Evolutionary conservation across 306 rosid genomes (phyloP).

Genomic region (Inga oerstediana): DNA sequence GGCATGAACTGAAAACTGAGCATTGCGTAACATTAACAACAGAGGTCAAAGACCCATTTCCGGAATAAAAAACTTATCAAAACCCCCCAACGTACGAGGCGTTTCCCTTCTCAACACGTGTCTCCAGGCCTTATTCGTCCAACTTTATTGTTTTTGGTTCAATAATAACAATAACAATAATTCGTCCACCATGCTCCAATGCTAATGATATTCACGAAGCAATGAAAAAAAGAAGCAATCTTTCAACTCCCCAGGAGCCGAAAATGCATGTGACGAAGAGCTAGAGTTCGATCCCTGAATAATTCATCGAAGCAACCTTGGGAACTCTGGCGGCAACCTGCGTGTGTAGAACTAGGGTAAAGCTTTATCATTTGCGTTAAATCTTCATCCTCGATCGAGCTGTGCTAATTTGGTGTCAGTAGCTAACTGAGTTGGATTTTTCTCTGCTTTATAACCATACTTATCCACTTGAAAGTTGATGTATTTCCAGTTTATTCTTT

Average conservation of each 20-base stretch:
- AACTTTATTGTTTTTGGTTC: background rate
- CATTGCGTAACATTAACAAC: background rate
- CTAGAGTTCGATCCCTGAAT: background rate
- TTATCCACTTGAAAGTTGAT: background rate
- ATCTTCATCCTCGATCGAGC: constrained; percentile 8
- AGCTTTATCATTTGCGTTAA: background rate
- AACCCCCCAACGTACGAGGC: background rate
- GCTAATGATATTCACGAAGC: background rate
- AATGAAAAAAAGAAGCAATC: background rate
- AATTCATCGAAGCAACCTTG: constrained; percentile 31
- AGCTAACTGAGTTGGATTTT: background rate
- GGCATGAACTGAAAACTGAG: background rate
- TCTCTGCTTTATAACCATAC: background rate
- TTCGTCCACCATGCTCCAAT: background rate
- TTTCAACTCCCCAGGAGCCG: background rate
- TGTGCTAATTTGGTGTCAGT: background rate
- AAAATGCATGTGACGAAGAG: background rate
- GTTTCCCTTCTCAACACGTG: background rate
- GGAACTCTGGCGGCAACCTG: constrained; percentile 48
- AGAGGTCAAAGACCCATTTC: background rate
- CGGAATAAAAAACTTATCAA: background rate
- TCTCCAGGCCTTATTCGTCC: background rate
- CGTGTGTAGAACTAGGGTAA: constrained; percentile 55
- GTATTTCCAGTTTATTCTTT: background rate
- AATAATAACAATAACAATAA: background rate